Evolutionary conservation across 2,329 filamentous ascomycete species (phyloP).

Genomic region (Fusarium sp.): DNA sequence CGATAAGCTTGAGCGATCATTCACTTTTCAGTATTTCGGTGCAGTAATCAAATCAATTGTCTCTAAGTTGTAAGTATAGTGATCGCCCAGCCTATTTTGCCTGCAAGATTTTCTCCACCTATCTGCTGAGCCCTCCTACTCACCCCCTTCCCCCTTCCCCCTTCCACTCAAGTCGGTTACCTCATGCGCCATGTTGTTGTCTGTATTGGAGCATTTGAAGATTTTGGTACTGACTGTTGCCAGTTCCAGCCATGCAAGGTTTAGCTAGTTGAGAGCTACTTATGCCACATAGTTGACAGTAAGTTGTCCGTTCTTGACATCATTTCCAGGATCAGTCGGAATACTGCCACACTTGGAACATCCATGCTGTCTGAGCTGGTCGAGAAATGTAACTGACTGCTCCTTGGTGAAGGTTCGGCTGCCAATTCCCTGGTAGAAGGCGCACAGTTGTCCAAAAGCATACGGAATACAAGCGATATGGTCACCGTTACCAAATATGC

Average conservation of each 20-base stretch:
- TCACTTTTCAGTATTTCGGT: background rate
- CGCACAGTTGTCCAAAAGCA: background rate
- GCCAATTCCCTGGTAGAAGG: conserved; percentile 1
- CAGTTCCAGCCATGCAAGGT: background rate
- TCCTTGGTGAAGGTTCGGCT: background rate
- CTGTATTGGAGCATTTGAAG: background rate
- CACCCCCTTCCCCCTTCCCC: background rate
- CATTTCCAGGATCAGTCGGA: conserved; percentile 2
- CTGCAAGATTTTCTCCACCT: background rate
- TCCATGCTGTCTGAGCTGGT: conserved; percentile 4
- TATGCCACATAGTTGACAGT: conserved; percentile 12
- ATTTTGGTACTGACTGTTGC: rapidly evolving
- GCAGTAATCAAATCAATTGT: background rate
- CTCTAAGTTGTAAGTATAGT: background rate
- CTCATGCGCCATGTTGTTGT: background rate
- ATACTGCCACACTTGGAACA: conserved; percentile 14
- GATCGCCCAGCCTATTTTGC: background rate
- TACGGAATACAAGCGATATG: conserved; percentile 3
- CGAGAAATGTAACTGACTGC: conserved; percentile 1
- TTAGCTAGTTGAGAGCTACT: background rate
- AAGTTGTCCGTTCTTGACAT: background rate
- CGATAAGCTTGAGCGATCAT: too few species aligned
- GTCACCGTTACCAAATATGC: conserved; percentile 1
- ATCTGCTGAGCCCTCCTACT: background rate
- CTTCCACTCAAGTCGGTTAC: background rate